Evolutionary conservation across 805 yeast species (phyloP).

Genomic region (Wickerhamomyces ciferrii): DNA sequence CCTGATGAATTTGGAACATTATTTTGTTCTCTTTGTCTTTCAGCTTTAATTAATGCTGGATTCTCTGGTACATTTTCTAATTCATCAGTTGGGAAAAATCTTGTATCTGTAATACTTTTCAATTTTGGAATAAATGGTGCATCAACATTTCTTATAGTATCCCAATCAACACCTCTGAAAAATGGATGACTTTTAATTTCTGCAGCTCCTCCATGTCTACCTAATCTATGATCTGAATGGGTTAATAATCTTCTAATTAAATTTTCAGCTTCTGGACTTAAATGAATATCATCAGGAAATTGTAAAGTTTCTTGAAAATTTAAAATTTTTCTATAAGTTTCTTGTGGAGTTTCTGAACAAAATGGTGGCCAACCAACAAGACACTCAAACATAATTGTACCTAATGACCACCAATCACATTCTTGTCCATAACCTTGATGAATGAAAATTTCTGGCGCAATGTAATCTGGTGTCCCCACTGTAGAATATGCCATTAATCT

Average conservation of each 20-base stretch:
- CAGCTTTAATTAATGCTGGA: slow-evolving; percentile 67
- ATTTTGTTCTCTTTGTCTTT: slow-evolving; percentile 52
- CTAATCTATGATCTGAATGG: slow-evolving; percentile 74
- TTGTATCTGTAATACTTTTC: slow-evolving; percentile 88
- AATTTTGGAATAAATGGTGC: slow-evolving; percentile 97
- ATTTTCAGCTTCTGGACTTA: slow-evolving; percentile 89
- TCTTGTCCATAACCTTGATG: slow-evolving; percentile 94
- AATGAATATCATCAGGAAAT: slow-evolving; percentile 82
- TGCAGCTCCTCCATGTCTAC: slow-evolving; percentile 55
- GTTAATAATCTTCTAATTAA: slow-evolving; percentile 86
- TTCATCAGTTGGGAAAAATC: slow-evolving; percentile 98
- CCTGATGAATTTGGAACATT: slow-evolving; percentile 32
- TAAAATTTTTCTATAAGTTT: slow-evolving; percentile 88
- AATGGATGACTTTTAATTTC: slow-evolving; percentile 72
- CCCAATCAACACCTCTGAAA: slow-evolving; percentile 85
- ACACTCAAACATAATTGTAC: slow-evolving; percentile 95
- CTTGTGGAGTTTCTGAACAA: slow-evolving; percentile 89
- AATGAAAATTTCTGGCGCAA: slow-evolving; percentile 89
- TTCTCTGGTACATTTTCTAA: slow-evolving; percentile 91
- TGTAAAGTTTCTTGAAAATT: slow-evolving; percentile 83
- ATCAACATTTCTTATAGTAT: slow-evolving; percentile 55
- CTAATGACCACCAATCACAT: slow-evolving; percentile 98
- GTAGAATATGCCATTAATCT: slow-evolving; percentile 89
- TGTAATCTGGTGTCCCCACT: slow-evolving; percentile 99
- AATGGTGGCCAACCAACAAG: slow-evolving; percentile 97